Evolutionary conservation across 345 rosid genomes (phyloP), one percentile per base, ranked within the genome.

Genomic region (Murraya koenigii): DNA sequence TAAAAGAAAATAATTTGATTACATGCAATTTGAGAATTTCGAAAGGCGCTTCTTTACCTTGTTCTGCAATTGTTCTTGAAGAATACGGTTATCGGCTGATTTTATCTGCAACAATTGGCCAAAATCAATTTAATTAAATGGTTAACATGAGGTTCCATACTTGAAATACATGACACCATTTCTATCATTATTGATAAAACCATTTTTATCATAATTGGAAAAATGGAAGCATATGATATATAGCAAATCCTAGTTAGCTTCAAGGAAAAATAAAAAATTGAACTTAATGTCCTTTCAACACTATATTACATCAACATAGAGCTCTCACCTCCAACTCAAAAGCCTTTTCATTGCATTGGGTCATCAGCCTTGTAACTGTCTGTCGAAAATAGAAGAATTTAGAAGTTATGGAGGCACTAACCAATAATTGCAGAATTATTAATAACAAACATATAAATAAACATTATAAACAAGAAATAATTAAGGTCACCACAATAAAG

Each of bases 81-180:
- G 97, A 82, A 97, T 86, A 71, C 98, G 96, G 80, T 97, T 97
- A 82, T 97, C 99, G 47, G 99, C 99, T 74, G 98, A 81, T 87
- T 91, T 97, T 76, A 97, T 84, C 99, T 97, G 93, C 84, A 83
- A 64, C 69, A 82, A 71, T 69, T 75, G 67, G 54, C 26, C 69
- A 82, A 77, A 80, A 74, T 78, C 82, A 75, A 61, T 56, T 76
- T 76, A 80, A 72, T 74, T 52, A 75, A 63, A 75, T 41, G 28
- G 71, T 39, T 25, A 81, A 73, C 13, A 35, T 49, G 47, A 55
- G 62, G 69, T 49, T 71, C 64, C 63, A 49, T 44, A 26, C 56
- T 58, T 32, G 36, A 9, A 52, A 52, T 64, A 62, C 7, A 60
- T 54, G 30, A 72, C 49, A 13, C 35, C 8, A 63, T 72, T 54